Conservation (phyloP, 2,329 filamentous ascomycete species). For the Botrytis hyacinthi region DNA sequence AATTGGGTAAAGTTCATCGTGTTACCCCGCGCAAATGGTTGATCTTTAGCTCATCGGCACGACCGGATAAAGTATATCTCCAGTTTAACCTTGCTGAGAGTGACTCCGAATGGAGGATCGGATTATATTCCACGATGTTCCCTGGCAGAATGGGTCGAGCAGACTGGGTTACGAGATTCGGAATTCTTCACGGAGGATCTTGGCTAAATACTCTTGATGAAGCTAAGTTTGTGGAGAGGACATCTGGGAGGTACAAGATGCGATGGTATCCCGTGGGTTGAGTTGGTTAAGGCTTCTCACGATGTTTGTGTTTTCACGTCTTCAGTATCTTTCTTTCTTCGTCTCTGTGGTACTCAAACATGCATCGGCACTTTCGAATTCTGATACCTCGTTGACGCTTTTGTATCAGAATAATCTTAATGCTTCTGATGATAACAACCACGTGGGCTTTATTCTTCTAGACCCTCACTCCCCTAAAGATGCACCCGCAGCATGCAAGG, state of each 20-base stretch:
- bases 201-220: not conserved
- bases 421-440: constrained; percentile 51
- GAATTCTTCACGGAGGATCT: not conserved
- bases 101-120: not conserved
- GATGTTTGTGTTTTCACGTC: not conserved
- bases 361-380: constrained; percentile 34
- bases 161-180: not conserved
- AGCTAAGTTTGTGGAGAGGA: not conserved
- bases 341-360: not conserved
- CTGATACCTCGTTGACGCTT: constrained; percentile 47
- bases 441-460: constrained; percentile 50
- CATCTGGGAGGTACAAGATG: not conserved
- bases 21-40: constrained; percentile 3
- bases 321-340: not conserved
- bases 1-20: not conserved
- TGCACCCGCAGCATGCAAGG: constrained; percentile 46
- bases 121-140: not conserved
- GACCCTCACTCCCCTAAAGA: constrained; percentile 43
- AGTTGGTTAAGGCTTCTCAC: not conserved
- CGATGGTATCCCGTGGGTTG: not conserved
- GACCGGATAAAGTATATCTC: constrained; percentile 16
- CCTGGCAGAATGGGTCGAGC: no score
- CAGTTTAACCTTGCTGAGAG: not conserved
- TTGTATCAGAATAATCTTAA: constrained; percentile 57
- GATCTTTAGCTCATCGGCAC: not conserved